Evolutionary conservation across 2,329 filamentous ascomycete genomes (phyloP).

Genomic region (Cladosporium austrohemisphaericum): DNA sequence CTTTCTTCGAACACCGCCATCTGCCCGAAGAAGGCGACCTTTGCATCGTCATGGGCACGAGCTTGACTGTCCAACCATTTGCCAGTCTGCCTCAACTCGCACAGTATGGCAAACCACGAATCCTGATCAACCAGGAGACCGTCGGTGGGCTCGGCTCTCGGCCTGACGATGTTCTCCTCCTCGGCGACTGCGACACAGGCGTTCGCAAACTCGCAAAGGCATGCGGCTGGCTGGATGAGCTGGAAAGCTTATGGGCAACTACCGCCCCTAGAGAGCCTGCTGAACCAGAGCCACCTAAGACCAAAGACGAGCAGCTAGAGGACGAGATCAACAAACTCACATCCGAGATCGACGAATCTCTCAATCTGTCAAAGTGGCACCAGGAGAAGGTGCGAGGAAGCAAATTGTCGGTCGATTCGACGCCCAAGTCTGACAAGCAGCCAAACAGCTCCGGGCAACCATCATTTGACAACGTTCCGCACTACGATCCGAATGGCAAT

Average conservation of each 20-base stretch:
- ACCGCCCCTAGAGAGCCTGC: conserved; percentile 54
- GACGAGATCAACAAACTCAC: conserved; percentile 58
- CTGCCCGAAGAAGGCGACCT: conserved; percentile 66
- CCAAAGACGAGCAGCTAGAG: conserved; percentile 54
- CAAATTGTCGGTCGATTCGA: not conserved
- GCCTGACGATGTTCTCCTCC: conserved; percentile 76
- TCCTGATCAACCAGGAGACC: conserved; percentile 82
- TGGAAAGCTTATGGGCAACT: conserved; percentile 70
- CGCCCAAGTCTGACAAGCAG: conserved; percentile 3
- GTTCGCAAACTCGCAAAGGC: conserved; percentile 73
- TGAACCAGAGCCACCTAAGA: conserved; percentile 31
- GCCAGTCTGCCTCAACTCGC: conserved; percentile 70
- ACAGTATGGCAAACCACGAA: conserved; percentile 60
- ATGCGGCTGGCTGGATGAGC: conserved; percentile 79
- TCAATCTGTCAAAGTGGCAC: conserved; percentile 48
- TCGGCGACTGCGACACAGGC: conserved; percentile 80
- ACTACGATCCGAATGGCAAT: conserved; percentile 4
- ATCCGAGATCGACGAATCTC: conserved; percentile 54
- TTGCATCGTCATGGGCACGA: conserved; percentile 83
- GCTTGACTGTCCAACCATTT: conserved; percentile 83
- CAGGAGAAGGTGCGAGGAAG: conserved; percentile 32
- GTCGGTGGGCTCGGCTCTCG: conserved; percentile 76
- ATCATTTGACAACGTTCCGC: not conserved
- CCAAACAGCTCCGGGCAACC: conserved; percentile 5
- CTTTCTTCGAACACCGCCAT: conserved; percentile 59